phyloP scores from a whole-genome alignment of 345 rosid species.

The Acer campestre region DNA sequence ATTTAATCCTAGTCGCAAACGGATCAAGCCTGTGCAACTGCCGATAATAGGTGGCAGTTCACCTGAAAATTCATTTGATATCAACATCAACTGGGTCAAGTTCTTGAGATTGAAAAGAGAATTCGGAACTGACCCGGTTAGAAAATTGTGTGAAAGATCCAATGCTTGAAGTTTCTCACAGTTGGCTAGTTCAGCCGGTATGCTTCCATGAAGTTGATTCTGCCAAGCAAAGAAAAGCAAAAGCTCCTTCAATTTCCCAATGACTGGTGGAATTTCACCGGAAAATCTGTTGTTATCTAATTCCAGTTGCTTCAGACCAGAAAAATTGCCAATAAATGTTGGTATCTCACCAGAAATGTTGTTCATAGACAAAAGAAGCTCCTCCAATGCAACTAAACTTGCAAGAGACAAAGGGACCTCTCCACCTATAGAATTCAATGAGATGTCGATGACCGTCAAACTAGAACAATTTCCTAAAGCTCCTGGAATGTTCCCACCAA shows the following conservation, averaged over 20 bases:
- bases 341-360: constrained; percentile 57
- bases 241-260: constrained; percentile 61
- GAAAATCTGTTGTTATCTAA: constrained; percentile 59
- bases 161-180: constrained; percentile 62
- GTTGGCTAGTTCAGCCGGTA: constrained; percentile 54
- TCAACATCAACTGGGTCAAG: constrained; percentile 54
- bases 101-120: constrained; percentile 60
- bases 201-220: constrained; percentile 61
- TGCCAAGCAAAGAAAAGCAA: constrained; percentile 68
- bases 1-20: constrained; percentile 63
- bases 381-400: constrained; percentile 48
- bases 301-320: constrained; percentile 58
- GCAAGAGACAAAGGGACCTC: constrained; percentile 50
- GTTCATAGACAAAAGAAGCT: constrained; percentile 61
- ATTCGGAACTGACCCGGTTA: constrained; percentile 59
- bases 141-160: constrained; percentile 67
- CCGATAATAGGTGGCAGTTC: constrained; percentile 60
- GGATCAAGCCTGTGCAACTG: constrained; percentile 52
- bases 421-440: constrained; percentile 55
- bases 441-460: constrained; percentile 57
- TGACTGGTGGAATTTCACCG: constrained; percentile 54
- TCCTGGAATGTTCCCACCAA: constrained; percentile 51
- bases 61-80: constrained; percentile 62
- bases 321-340: constrained; percentile 42
- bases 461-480: constrained; percentile 47